Evolutionary conservation across 257 asterid genomes (phyloP).

Genomic region (Fraxinus quadrangulata): DNA sequence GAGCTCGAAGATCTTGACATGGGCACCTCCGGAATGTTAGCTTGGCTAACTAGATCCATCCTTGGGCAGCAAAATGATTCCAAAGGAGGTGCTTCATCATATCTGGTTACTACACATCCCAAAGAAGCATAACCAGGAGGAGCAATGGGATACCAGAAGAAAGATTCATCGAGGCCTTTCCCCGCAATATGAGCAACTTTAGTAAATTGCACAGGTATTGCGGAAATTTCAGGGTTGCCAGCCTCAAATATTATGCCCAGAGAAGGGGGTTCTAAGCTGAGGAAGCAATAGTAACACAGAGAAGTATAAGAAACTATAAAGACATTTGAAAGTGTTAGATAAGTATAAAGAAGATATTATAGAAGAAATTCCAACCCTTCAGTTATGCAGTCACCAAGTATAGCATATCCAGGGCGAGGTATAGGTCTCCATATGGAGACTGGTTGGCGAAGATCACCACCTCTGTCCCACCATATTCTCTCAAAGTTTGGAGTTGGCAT

Average conservation of each 20-base stretch:
- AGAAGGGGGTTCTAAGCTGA: constrained; percentile 97
- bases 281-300: constrained; percentile 28
- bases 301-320: constrained; percentile 26
- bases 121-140: constrained; percentile 95
- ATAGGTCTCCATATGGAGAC: constrained; percentile 98
- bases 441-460: constrained; percentile 85
- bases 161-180: constrained; percentile 79
- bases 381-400: constrained; percentile 88
- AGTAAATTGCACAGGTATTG: constrained; percentile 83
- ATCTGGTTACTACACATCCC: constrained; percentile 84
- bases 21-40: constrained; percentile 81
- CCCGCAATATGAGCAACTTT: constrained; percentile 82
- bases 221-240: constrained; percentile 75
- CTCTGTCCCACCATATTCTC: constrained; percentile 98
- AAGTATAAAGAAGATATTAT: constrained; percentile 19
- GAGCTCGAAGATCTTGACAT: constrained; percentile 80
- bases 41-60: constrained; percentile 87
- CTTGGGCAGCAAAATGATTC: constrained; percentile 83
- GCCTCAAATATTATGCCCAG: constrained; percentile 83
- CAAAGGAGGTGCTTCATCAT: constrained; percentile 71
- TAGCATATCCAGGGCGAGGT: constrained; percentile 78
- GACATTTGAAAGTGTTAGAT: constrained; percentile 5
- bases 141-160: constrained; percentile 97
- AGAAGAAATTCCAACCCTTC: constrained; percentile 65
- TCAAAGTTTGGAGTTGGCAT: constrained; percentile 90